Base-by-base conservation (phyloP, 306 rosid genomes). In the Cicer chorassanicum region DNA sequence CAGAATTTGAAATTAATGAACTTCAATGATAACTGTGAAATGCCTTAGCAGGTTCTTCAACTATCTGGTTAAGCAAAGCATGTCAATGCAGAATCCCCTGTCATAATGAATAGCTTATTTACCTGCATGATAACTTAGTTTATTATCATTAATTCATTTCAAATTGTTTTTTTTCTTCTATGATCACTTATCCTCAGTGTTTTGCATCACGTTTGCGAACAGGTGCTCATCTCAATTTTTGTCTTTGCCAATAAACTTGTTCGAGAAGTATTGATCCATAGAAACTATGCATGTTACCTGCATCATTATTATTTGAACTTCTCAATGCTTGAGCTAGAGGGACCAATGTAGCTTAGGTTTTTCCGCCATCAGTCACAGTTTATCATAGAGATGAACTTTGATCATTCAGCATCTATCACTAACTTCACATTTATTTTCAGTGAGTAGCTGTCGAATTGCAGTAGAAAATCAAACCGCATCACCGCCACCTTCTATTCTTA, bases 381-480 rank as follows among this genome's bases (percentile, higher is more conserved):
- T 56, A 21, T 21, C 29, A 36, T 45, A n/a, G 1, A 21, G 24
- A 64, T 49, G n/a, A 61, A 65, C 36, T 65, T 66, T 66, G 49
- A 55, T 56, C 67, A 3, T 66, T 14, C 49, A 40, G n/a, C 34
- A 41, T 36, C 18, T 59, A 24, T 8, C 12, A 15, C 65, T 21
- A 21, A 68, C 14, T 15, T 59, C 29, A n/a, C n/a, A 4, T n/a
- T 24, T 57, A 21, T 21, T 41, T 59, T 36, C 70, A 65, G 82
- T 43, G 57, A 49, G 65, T 59, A 60, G 21, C 59, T 36, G 38
- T 49, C 18, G 39, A 51, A 50, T 36, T 71, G 16, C 7, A 34
- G 68, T 62, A 36, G 74, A 61, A 78, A 54, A 73, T 18, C 14
- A 1, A 44, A 68, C 64, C 18, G 24, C 51, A 12, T 56, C 18